Evolutionary conservation across 352 stramenopile species (phyloP).

Genomic region (Phytophthora sansomeana): DNA sequence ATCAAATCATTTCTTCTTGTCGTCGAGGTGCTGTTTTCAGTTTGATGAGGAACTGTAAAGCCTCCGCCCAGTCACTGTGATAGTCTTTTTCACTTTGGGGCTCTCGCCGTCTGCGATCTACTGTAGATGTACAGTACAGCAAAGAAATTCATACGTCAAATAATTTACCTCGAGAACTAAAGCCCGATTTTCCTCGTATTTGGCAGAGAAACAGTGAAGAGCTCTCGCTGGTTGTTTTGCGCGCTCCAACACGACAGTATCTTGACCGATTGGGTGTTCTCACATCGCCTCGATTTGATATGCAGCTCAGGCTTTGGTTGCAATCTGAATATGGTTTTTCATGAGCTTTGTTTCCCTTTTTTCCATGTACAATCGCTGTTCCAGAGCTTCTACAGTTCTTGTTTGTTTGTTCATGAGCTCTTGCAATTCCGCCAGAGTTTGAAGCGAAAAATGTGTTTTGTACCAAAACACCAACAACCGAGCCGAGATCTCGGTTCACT

Average conservation of each 20-base stretch:
- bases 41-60: constrained; percentile 76
- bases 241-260: constrained; percentile 70
- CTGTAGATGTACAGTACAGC: no score
- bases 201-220: constrained; percentile 75
- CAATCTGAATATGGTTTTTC: constrained; percentile 49
- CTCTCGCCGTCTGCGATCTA: constrained; percentile 75
- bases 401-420: constrained; percentile 67
- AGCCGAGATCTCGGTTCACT: no score
- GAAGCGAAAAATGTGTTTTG: constrained; percentile 77
- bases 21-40: constrained; percentile 46
- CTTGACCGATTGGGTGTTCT: constrained; percentile 46
- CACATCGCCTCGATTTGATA: constrained; percentile 14
- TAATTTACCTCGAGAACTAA: constrained; percentile 69
- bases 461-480: constrained; percentile 64
- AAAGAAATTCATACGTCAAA: not conserved
- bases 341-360: constrained; percentile 60
- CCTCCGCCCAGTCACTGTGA: constrained; percentile 76
- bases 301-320: constrained; percentile 1
- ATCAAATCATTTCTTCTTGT: no score
- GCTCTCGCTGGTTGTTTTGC: constrained; percentile 57
- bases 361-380: constrained; percentile 68
- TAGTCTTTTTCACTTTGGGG: constrained; percentile 63
- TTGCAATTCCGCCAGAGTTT: constrained; percentile 66
- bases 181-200: constrained; percentile 76
- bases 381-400: constrained; percentile 56